phyloP scores from a whole-genome alignment of 2,329 filamentous ascomycete species.

The Penicillium sp. region DNA sequence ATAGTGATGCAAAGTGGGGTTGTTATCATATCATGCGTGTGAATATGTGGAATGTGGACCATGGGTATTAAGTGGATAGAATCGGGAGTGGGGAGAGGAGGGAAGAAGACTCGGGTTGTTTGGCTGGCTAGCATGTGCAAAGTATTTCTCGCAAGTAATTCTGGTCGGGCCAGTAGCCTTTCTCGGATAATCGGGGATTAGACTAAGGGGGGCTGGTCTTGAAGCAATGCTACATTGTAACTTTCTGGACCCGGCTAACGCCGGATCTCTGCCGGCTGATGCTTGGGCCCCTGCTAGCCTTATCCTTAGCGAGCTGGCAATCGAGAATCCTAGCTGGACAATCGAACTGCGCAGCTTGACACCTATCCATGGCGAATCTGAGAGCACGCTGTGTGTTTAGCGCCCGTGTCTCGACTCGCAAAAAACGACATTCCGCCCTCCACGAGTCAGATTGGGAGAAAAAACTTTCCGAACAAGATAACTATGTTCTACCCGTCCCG shows the following conservation, averaged over 20 bases:
- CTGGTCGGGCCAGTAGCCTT: slow-evolving; percentile 12
- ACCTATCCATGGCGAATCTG: slow-evolving; percentile 4
- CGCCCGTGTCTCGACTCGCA: neutral
- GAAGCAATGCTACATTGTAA: slow-evolving; percentile 35
- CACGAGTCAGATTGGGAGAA: neutral
- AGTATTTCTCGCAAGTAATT: slow-evolving; percentile 18
- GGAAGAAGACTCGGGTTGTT: neutral
- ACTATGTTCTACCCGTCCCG: neutral
- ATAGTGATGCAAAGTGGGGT: slow-evolving; percentile 25
- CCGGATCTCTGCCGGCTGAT: slow-evolving; percentile 29
- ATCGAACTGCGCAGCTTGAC: slow-evolving; percentile 5
- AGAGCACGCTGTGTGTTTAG: slow-evolving; percentile 9
- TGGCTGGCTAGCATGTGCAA: slow-evolving; percentile 29
- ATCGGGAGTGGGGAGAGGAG: slow-evolving; percentile 11
- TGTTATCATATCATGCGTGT: slow-evolving; percentile 27
- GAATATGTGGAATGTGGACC: slow-evolving; percentile 14
- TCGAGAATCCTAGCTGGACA: slow-evolving; percentile 1
- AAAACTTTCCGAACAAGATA: neutral
- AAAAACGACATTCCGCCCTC: neutral
- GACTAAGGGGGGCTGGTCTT: slow-evolving; percentile 8
- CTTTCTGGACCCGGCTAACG: slow-evolving; percentile 33
- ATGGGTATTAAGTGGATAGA: slow-evolving; percentile 14
- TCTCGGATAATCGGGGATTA: slow-evolving; percentile 12
- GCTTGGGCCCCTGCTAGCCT: slow-evolving; percentile 24
- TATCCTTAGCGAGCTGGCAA: slow-evolving; percentile 20